Evolutionary conservation across 495 filamentous ascomycete species (phyloP), one percentile per base, ranked within the genome.

Genomic region (Annulohypoxylon moriforme): DNA sequence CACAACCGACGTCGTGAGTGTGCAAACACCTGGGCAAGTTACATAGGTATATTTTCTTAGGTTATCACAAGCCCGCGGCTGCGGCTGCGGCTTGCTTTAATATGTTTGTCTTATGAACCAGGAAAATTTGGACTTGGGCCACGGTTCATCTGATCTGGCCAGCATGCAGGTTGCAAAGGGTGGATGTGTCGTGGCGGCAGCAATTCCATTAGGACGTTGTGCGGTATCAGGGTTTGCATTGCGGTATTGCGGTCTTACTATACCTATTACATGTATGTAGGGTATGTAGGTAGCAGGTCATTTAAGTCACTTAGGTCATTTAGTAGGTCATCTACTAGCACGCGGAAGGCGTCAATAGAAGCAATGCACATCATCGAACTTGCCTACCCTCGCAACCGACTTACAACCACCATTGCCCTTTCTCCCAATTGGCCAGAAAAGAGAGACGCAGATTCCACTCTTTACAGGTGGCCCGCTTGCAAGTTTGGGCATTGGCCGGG

Each of bases 81-180:
- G 47, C 47, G 47, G 47, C 22, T 49, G 44, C 27, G 8, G 53
- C 44, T 57, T 60, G 46, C 65, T 69, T 73, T 73, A 69, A 73
- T 73, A 69, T 73, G 61, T 62, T 67, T 64, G 63, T 60, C 64
- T 57, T 68, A 16, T 25, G 13, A 58, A 16, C 46, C 25, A 5
- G 33, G 9, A 22, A 7, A 49, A 44, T 56, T 34, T 31, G 29
- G 52, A 36, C 52, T 68, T 58, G 65, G 60, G 62, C 61, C 65
- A 62, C 61, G 71, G 71, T 69, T 69, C 71, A 73, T 73, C 71
- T 73, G 71, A 73, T 73, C 71, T 73, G 60, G 66, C 71, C 61
- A 69, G 56, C 66, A 73, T 69, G 71, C 57, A 73, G 20, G 44
- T 38, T 27, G 46, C 40, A 44, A 20, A 44, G 27, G 13, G 67